Percentiles rank a stretch among this genome's conserved stretches.
These are phyloP conservation scores for Xylariaceae sp. DNA, from an alignment of 2,329 filamentous ascomycete species.

Conservation along the genomic window DNA sequence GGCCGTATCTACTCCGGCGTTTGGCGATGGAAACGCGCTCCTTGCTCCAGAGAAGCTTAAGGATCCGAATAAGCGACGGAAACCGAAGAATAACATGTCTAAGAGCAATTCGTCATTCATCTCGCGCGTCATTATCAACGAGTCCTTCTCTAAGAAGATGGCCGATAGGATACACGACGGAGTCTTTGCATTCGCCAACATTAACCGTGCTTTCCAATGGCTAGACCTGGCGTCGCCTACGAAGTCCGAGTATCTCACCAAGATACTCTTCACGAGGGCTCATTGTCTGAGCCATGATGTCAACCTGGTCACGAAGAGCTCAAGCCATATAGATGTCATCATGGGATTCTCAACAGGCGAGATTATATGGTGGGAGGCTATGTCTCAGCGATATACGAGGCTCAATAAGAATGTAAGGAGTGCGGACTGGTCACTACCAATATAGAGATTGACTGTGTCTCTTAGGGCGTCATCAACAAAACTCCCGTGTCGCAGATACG, in stretches of 20 bases:
- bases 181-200: constrained; percentile 87
- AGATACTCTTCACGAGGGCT: constrained; percentile 94
- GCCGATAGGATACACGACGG: constrained; percentile 73
- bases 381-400: constrained; percentile 90
- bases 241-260: constrained; percentile 86
- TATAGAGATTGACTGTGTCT: constrained; percentile 8
- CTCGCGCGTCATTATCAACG: constrained; percentile 89
- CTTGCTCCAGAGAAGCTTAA: constrained; percentile 60
- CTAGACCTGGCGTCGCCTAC: constrained; percentile 73
- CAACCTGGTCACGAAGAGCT: constrained; percentile 73
- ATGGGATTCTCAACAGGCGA: constrained; percentile 96
- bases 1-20: constrained; percentile 55
- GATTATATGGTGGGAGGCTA: constrained; percentile 97
- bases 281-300: constrained; percentile 94
- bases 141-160: constrained; percentile 70
- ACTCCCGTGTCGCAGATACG: constrained; percentile 80
- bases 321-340: constrained; percentile 79
- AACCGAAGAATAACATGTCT: constrained; percentile 96
- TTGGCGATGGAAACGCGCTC: constrained; percentile 80
- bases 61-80: constrained; percentile 74
- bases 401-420: constrained; percentile 85
- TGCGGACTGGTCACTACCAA: neutral
- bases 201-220: constrained; percentile 95
- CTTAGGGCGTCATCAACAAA: constrained; percentile 77
- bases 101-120: constrained; percentile 99